Conservation (phyloP, 2,329 filamentous ascomycete species). For the Teratosphaeria zuluensis region DNA sequence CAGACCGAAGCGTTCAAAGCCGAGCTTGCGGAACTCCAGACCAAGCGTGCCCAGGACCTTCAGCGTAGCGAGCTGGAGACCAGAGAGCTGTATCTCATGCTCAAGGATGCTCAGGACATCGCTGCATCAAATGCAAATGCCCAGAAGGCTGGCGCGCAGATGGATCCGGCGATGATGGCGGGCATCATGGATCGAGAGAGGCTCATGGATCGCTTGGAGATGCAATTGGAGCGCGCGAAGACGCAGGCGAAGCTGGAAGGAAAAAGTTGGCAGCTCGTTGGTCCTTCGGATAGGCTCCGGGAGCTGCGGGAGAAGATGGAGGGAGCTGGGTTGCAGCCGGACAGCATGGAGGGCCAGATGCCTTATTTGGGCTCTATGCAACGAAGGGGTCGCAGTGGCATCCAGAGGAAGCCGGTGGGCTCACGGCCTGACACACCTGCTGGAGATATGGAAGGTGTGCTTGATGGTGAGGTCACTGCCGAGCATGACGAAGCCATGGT, state of each 20-base stretch:
- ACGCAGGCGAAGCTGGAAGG: constrained; percentile 96
- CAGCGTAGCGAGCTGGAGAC: constrained; percentile 95
- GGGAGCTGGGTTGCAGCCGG: constrained; percentile 36
- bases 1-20: constrained; percentile 83
- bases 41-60: constrained; percentile 76
- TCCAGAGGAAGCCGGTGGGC: constrained; percentile 28
- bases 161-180: constrained; percentile 57
- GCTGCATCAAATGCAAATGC: constrained; percentile 74
- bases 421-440: constrained; percentile 29
- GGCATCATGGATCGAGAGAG: constrained; percentile 88
- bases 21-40: constrained; percentile 78
- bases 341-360: constrained; percentile 44
- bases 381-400: constrained; percentile 30
- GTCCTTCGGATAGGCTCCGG: constrained; percentile 83
- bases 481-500: constrained; percentile 52
- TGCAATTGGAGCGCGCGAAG: constrained; percentile 92
- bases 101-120: constrained; percentile 92
- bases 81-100: constrained; percentile 93
- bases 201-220: constrained; percentile 88
- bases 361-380: constrained; percentile 50
- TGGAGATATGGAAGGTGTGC: constrained; percentile 34
- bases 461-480: constrained; percentile 41
- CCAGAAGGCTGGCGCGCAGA: constrained; percentile 37
- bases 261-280: constrained; percentile 73
- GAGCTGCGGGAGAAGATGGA: constrained; percentile 96